Base-by-base conservation (phyloP, 768 basidiomycete species). In the Myochromella boudieri region DNA sequence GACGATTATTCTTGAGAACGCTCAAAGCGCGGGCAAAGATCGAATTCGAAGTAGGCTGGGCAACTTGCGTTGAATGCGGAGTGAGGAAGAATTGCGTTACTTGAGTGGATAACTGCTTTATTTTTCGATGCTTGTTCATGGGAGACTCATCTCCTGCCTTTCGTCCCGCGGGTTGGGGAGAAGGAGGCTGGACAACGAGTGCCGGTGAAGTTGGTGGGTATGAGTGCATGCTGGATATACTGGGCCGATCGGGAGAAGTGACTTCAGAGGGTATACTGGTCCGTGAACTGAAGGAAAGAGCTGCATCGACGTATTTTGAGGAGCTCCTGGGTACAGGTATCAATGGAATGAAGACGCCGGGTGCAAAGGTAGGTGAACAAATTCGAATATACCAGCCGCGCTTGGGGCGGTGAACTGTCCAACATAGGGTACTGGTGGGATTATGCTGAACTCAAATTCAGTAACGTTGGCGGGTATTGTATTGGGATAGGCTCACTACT, bases 331-430 rank as follows among this genome's bases (percentile, higher is more conserved):
- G 65, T 0, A 83, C 67, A 7, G 82, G 80, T 18, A 70, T 65
- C 6, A 84, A 58, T 1, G 80, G 74, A 22, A 84, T 84, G 51
- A 72, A 81, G 9, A 75, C 70, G 3, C 77, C 73, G 10, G 79
- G 82, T 0, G 87, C 84, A 52, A 90, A 91, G 3, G 72, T 56
- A 0, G 90, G 89, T 2, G 86, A 69, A 27, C 85, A 78, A 20
- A 92, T 68, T 32, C 85, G 85, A 49, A 92, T 81, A 63, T 91
- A 92, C 90, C 90, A 92, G 36, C 90, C 90, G 22, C 85, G 80
- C 47, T 82, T 80, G 1, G 90, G 90, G 4, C 82, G 79, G 60
- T 91, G 90, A 21, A 91, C 80, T 8, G 79, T 79, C 90, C 90
- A 92, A 45, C 77, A 74, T 2, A 88, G 62, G 0, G 76, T 75